Evolutionary conservation across 164 flowering plant species (phyloP).

Genomic region (Tetrastigma voinierianum): DNA sequence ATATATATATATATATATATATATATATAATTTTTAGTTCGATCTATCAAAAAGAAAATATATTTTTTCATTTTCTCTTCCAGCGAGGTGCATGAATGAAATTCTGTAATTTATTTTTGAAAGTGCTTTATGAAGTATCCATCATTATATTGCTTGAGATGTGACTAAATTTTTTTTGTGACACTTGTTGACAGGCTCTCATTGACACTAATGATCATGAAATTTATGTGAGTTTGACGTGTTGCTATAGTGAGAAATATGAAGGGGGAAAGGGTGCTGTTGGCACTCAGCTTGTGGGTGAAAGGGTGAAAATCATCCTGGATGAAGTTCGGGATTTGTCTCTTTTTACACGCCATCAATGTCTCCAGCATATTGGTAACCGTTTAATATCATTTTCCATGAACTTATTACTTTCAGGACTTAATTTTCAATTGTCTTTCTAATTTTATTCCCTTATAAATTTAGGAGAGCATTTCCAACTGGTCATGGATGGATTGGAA

Average conservation of each 20-base stretch:
- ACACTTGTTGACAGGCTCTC: constrained; percentile 59
- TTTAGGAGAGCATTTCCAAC: constrained; percentile 73
- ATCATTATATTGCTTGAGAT: no score
- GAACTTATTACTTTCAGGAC: neutral
- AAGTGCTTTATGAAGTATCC: no score
- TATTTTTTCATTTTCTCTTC: no score
- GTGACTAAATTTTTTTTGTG: neutral
- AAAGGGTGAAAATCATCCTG: constrained; percentile 83
- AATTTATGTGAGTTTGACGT: constrained; percentile 62
- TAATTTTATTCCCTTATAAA: constrained; percentile 2
- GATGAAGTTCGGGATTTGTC: constrained; percentile 70
- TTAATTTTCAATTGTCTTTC: neutral
- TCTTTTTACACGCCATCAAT: constrained; percentile 60
- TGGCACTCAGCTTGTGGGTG: constrained; percentile 80
- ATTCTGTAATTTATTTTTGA: no score
- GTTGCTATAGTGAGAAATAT: constrained; percentile 45
- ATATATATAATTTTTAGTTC: no score
- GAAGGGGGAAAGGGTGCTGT: constrained; percentile 58
- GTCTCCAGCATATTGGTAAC: constrained; percentile 76
- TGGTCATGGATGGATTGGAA: constrained; percentile 63
- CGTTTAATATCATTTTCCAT: neutral
- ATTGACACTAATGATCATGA: constrained; percentile 77
- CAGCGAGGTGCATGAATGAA: no score
- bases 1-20: no score
- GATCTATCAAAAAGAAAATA: no score